Evolutionary conservation across 768 basidiomycete genomes (phyloP), one percentile per base, ranked within the genome.

Genomic region (Hericium alpestre): DNA sequence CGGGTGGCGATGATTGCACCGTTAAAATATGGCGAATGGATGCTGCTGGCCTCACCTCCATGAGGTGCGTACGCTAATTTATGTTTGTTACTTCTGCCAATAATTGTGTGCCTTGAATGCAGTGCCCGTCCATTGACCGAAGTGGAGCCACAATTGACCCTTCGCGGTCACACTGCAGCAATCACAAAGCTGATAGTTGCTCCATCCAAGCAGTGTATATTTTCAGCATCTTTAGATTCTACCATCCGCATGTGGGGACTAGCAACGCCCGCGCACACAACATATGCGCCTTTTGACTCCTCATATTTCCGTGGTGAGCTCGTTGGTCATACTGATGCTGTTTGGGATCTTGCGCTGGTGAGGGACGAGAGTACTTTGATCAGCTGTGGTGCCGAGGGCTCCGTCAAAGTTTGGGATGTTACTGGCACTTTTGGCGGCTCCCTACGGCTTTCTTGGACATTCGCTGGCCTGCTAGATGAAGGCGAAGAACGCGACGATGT

Each of bases 1-100:
- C 88, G 49, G 96, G 87, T 22, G 91, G 93, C 27, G 95, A 97
- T 67, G 96, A 99, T 67, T 90, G 83, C 67, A 93, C 92, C 7
- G 85, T 98, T 55, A 99, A 99, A 70, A 81, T 97, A 54, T 99
- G 96, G 96, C 80, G 90, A 56, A 80, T 92, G 74, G 90, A 95
- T 62, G 79, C 87, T 15, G 74, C 82, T 41, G 77, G 81, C 63
- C 74, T 93, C 58, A 78, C 90, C 32, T 86, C 87, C 46, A 83
- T 84, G 56, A 79, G 79, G 91, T 93, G 73, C 68, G 90, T 82
- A 46, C 54, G 1, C 32, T 32, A 32, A 32, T 32, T 32, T 32
- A 32, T 32, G 59, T 40, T 64, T 58, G 49, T 38, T 50, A 55
- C 58, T 38, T 54, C 39, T 3, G 18, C 50, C 18, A 22, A 40